These are phyloP conservation scores for Jacaranda copaia DNA, from an alignment of 257 asterid species.

Conservation along the genomic window DNA sequence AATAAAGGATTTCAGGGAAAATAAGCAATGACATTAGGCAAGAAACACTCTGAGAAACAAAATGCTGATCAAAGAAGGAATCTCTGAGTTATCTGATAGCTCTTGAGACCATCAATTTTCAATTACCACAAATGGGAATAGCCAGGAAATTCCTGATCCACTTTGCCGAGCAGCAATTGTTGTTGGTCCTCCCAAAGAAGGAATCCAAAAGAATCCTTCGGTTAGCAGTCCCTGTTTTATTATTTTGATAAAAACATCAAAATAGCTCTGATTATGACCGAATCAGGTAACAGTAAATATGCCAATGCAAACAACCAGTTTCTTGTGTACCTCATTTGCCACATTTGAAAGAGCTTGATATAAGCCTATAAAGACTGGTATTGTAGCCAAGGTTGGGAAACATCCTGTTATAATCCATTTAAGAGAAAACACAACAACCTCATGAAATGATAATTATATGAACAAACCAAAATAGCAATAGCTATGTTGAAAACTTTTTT, in stretches of 20 bases:
- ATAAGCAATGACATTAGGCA: slow-evolving; percentile 13
- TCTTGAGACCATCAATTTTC: slow-evolving; percentile 23
- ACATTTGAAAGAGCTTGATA: slow-evolving; percentile 99
- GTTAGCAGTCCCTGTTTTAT: slow-evolving; percentile 84
- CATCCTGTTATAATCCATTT: slow-evolving; percentile 69
- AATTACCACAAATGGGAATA: slow-evolving; percentile 93
- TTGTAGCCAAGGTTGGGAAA: slow-evolving; percentile 97
- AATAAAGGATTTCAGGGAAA: slow-evolving; percentile 19
- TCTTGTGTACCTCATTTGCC: slow-evolving; percentile 86
- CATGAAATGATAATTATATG: slow-evolving; percentile 13
- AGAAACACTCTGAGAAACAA: slow-evolving; percentile 28
- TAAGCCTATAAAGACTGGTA: slow-evolving; percentile 98
- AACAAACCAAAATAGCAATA: too few relatives aligned
- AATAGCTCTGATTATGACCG: slow-evolving; percentile 5
- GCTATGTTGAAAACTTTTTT: not conserved
- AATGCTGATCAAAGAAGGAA: slow-evolving; percentile 19
- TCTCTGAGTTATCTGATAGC: not conserved
- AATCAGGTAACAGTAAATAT: slow-evolving; percentile 24
- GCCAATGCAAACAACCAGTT: slow-evolving; percentile 30
- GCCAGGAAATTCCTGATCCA: slow-evolving; percentile 98
- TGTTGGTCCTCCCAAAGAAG: slow-evolving; percentile 99
- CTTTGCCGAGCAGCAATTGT: slow-evolving; percentile 98
- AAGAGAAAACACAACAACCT: slow-evolving; percentile 22
- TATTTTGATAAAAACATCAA: slow-evolving; percentile 26
- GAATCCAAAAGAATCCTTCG: slow-evolving; percentile 99